phyloP scores from a whole-genome alignment of 495 filamentous ascomycete species.

The Penicillium waksmanii region DNA sequence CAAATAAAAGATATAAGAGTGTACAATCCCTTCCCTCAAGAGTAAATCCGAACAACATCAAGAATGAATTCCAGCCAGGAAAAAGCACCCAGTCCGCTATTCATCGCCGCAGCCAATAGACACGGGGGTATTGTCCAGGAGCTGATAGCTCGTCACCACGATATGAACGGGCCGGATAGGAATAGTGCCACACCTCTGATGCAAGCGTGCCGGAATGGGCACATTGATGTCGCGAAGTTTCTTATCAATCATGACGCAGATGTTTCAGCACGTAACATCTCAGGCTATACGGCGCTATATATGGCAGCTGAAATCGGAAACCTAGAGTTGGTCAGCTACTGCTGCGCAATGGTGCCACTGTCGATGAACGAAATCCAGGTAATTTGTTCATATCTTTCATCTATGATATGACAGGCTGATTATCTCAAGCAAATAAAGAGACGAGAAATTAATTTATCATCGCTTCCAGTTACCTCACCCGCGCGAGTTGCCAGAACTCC shows the following conservation, averaged over 20 bases:
- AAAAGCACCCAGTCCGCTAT: not conserved
- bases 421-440: too few relatives aligned
- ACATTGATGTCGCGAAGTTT: not conserved
- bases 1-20: too few relatives aligned
- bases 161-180: not conserved
- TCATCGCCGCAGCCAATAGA: not conserved
- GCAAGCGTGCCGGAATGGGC: not conserved
- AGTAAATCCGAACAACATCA: too few relatives aligned
- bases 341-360: not conserved
- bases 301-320: not conserved
- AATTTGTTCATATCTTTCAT: too few relatives aligned
- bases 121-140: not conserved
- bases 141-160: not conserved
- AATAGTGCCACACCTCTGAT: not conserved
- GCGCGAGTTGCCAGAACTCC: too few relatives aligned
- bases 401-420: too few relatives aligned
- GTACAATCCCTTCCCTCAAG: too few relatives aligned
- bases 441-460: too few relatives aligned
- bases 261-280: not conserved
- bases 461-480: too few relatives aligned
- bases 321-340: not conserved
- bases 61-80: not conserved
- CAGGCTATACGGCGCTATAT: not conserved
- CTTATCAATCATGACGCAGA: not conserved
- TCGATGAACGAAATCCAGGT: not conserved